Evolutionary conservation across 495 filamentous ascomycete genomes (phyloP).

Genomic region (Poronia punctata): DNA sequence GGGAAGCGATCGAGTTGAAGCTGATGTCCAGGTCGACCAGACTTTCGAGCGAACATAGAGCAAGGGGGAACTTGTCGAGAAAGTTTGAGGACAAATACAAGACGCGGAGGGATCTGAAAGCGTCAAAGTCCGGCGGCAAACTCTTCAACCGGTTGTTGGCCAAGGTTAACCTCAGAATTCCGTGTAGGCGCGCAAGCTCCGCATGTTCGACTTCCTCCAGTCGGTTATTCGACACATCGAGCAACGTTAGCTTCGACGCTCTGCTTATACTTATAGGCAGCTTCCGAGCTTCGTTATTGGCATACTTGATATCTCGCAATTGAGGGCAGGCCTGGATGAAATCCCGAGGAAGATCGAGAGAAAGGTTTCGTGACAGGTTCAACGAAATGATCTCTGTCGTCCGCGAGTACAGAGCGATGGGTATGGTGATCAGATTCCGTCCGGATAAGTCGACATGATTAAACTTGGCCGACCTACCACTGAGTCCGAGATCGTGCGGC

Average conservation of each 20-base stretch:
- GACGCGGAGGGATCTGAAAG: constrained; percentile 67
- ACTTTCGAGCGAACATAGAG: constrained; percentile 72
- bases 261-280: constrained; percentile 80
- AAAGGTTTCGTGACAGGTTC: constrained; percentile 86
- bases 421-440: constrained; percentile 90
- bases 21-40: constrained; percentile 93
- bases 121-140: constrained; percentile 73
- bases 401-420: constrained; percentile 86
- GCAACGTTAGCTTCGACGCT: constrained; percentile 72
- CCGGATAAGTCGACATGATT: constrained; percentile 88
- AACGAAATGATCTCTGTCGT: constrained; percentile 89
- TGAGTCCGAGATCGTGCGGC: constrained; percentile 64
- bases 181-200: constrained; percentile 49
- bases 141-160: constrained; percentile 80
- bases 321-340: constrained; percentile 92
- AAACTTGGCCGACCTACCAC: constrained; percentile 71
- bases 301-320: constrained; percentile 89
- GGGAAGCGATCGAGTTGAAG: constrained; percentile 77
- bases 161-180: constrained; percentile 84
- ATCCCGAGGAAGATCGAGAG: constrained; percentile 87
- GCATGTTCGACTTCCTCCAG: constrained; percentile 81
- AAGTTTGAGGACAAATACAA: constrained; percentile 91
- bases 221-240: constrained; percentile 92
- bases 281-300: constrained; percentile 80
- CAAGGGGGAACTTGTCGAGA: constrained; percentile 74